Conservation (phyloP, 2,329 filamentous ascomycete genomes). For the Pleoardoris graminearum region DNA sequence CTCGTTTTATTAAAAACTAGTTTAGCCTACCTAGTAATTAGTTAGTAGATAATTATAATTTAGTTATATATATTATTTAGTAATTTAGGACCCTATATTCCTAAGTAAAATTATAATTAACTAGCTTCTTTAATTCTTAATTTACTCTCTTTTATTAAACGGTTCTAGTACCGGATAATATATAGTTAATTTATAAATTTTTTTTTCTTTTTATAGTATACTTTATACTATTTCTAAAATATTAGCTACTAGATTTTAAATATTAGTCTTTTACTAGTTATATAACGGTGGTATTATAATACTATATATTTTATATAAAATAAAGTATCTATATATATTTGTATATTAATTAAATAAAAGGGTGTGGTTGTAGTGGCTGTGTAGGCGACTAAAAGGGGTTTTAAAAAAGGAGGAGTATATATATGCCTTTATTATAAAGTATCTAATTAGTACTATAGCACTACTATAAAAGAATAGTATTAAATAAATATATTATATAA, state of each 20-base stretch:
- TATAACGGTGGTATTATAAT: too few species aligned
- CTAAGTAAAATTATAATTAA: background rate
- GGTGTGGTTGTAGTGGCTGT: too few species aligned
- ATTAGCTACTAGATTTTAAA: background rate
- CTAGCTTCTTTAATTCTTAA: background rate
- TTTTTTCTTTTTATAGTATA: too few species aligned
- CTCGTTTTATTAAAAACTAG: too few species aligned
- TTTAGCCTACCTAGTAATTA: too few species aligned
- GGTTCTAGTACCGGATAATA: background rate
- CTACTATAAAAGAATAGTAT: background rate
- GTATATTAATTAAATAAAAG: too few species aligned
- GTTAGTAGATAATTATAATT: background rate
- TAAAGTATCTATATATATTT: too few species aligned
- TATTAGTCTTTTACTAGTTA: background rate
- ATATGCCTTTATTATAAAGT: too few species aligned
- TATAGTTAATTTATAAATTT: background rate
- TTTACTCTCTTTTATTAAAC: background rate
- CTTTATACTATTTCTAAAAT: too few species aligned
- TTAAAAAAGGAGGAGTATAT: too few species aligned
- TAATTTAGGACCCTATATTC: constrained; percentile 4
- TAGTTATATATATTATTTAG: constrained; percentile 2
- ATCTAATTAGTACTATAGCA: background rate
- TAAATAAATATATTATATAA: constrained; percentile 10
- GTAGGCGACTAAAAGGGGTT: too few species aligned
- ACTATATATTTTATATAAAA: background rate